Conservation (phyloP, 2,329 filamentous ascomycete species). For the Passalora sequoiae region DNA sequence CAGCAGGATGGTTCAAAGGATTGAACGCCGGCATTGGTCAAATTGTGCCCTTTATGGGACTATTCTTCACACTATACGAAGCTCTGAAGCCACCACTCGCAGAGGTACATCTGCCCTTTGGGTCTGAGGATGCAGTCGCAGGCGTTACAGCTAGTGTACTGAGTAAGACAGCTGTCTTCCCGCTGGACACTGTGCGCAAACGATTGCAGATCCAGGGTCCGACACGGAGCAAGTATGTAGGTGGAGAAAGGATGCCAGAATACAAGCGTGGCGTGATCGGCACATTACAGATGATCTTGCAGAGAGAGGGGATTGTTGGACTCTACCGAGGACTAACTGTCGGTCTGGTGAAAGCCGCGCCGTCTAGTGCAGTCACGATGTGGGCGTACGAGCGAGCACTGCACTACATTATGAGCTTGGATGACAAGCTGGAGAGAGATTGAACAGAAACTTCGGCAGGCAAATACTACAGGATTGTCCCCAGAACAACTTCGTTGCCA, state of each 20-base stretch:
- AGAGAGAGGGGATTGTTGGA: constrained; percentile 68
- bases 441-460: no score
- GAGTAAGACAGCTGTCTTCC: constrained; percentile 87
- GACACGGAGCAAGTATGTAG: constrained; percentile 67
- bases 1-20: constrained; percentile 79
- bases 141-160: constrained; percentile 73
- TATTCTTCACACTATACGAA: constrained; percentile 92
- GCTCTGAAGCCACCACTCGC: constrained; percentile 50
- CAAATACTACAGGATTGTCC: no score
- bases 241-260: constrained; percentile 69
- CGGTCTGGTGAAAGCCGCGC: constrained; percentile 86
- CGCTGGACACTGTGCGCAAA: constrained; percentile 87
- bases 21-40: constrained; percentile 74
- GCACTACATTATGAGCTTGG: constrained; percentile 31
- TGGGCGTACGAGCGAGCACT: constrained; percentile 86
- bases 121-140: constrained; percentile 75
- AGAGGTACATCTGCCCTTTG: constrained; percentile 53
- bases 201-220: constrained; percentile 93
- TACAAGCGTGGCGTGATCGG: constrained; percentile 63
- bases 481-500: no score
- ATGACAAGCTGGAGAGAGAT: constrained; percentile 18
- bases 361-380: constrained; percentile 86
- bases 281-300: constrained; percentile 64
- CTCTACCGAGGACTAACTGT: constrained; percentile 85
- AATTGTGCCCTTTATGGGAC: constrained; percentile 93